Evolutionary conservation across 2,329 filamentous ascomycete species (phyloP).

Genomic region (Chrysoporthe deuterocubensis): DNA sequence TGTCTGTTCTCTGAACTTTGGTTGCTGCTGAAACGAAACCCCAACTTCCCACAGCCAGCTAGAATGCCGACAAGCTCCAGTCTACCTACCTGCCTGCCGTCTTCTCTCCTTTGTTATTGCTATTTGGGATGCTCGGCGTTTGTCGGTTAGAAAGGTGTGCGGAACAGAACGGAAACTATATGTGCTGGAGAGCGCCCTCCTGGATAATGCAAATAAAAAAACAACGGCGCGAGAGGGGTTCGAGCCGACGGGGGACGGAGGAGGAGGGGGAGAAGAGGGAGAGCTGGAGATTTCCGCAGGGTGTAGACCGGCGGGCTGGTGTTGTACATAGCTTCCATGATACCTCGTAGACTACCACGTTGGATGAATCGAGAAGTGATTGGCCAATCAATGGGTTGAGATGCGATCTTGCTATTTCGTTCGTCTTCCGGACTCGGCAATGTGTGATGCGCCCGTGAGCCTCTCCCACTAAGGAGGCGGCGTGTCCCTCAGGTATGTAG

Average conservation of each 20-base stretch:
- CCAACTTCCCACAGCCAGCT: neutral
- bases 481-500: neutral
- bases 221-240: neutral
- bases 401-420: neutral
- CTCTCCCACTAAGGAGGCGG: neutral
- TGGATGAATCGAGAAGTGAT: conserved; percentile 24
- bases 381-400: neutral
- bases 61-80: neutral
- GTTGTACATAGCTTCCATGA: conserved; percentile 31
- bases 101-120: conserved; percentile 20
- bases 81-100: neutral
- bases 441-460: neutral
- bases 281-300: neutral
- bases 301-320: neutral
- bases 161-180: neutral
- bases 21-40: neutral
- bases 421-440: neutral
- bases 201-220: conserved; percentile 15
- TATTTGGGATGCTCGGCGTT: conserved; percentile 13
- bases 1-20: neutral
- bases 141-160: conserved; percentile 11
- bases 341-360: conserved; percentile 32
- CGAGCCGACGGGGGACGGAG: conserved; percentile 6
- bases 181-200: conserved; percentile 3
- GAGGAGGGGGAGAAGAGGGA: neutral